These are phyloP conservation scores for Iris pallida DNA, from an alignment of 116 monocot genomes.

Conservation along the genomic window DNA sequence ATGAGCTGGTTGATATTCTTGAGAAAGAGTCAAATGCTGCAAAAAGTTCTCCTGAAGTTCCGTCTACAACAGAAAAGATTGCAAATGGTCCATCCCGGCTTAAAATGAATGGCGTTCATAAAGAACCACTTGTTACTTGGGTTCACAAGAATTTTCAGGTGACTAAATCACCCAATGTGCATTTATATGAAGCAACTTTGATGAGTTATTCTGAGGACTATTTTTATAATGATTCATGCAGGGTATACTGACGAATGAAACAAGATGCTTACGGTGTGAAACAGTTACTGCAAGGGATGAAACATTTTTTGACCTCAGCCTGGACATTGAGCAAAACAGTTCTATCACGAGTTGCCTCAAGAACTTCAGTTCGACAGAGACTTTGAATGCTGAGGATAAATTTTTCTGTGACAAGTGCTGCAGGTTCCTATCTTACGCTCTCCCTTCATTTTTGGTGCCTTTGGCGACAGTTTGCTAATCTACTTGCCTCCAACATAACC, in stretches of 20 bases:
- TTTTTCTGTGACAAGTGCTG: slow-evolving; percentile 97
- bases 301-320: slow-evolving; percentile 83
- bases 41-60: slow-evolving; percentile 48
- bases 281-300: slow-evolving; percentile 96
- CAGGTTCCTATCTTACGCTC: slow-evolving; percentile 42
- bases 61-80: slow-evolving; percentile 44
- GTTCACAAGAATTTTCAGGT: slow-evolving; percentile 97
- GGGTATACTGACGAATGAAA: slow-evolving; percentile 94
- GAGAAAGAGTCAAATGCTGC: slow-evolving; percentile 71
- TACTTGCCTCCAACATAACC: neutral
- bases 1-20: slow-evolving; percentile 92
- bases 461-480: no score
- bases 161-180: neutral
- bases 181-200: neutral
- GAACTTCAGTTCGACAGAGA: slow-evolving; percentile 93
- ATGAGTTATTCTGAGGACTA: neutral
- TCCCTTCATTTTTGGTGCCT: neutral
- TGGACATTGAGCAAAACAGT: slow-evolving; percentile 95
- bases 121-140: slow-evolving; percentile 83
- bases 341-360: slow-evolving; percentile 91
- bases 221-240: slow-evolving; percentile 15
- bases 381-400: slow-evolving; percentile 93
- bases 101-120: slow-evolving; percentile 56
- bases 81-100: slow-evolving; percentile 46
- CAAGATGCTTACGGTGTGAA: slow-evolving; percentile 86